Base-by-base conservation (phyloP, 257 asterid species). In the Echium plantagineum region DNA sequence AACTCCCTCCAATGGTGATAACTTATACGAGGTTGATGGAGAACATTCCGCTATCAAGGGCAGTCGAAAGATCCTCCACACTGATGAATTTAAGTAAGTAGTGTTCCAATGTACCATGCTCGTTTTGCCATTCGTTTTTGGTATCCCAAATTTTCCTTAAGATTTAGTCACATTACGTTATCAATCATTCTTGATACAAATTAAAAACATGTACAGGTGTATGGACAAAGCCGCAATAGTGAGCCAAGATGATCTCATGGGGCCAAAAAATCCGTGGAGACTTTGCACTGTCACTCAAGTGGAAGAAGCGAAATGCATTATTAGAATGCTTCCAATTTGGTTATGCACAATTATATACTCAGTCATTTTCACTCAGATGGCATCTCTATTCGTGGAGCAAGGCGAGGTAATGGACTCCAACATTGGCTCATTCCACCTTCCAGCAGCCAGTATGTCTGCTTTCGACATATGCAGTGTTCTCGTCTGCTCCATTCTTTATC, bases 41-140 rank as follows among this genome's bases (percentile, higher is more conserved):
- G n/a, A 58, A 1, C 69, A 72, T 5, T 74, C 89, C 4, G 72
- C 78, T 1, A 72, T 77, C 61, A 78, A 70, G 58, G 85, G 90
- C 7, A 76, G 81, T 21, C 74, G 90, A 7, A 83, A 83, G 70
- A 42, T 42, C 12, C 49, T 42, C 49, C 49, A 42, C 49, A 42
- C 49, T 12, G 49, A 42, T 13, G 49, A 42, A 42, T 42, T 42
- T 15, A 42, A 12, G 49, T 42, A 42, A 42, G 49, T 42, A 13
- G 46, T 35, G 46, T 35, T 35, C 9, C 13, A 9, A 7, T 9
- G 13, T 35, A 0, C 46, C 46, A 7, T 7, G 46, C 46, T 35
- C 2, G 12, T 35, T 35, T 42, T 42, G 0, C 10, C 0, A 4
- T 42, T 10, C 4, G 17, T 12, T 17, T 42, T 42, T 42, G 49